phyloP scores from a whole-genome alignment of 2,329 filamentous ascomycete species.

The Penicillium decumbens region DNA sequence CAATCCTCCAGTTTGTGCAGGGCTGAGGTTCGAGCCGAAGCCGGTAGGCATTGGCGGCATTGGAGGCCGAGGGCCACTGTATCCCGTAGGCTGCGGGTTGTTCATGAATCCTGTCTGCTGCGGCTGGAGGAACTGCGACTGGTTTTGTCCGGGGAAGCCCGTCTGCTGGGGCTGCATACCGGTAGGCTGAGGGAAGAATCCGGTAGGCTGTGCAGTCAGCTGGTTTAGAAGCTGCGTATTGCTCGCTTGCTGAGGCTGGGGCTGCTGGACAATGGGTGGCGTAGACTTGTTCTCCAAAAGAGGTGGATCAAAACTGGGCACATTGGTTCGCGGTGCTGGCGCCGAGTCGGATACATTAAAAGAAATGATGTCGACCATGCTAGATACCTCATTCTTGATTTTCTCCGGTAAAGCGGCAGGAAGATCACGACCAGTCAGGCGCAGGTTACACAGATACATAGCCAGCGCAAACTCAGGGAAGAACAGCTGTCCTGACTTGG shows the following conservation, averaged over 20 bases:
- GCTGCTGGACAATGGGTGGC: conserved; percentile 57
- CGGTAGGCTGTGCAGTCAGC: conserved; percentile 52
- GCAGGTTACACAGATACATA: conserved; percentile 97
- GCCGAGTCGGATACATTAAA: conserved; percentile 79
- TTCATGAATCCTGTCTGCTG: conserved; percentile 68
- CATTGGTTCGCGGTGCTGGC: conserved; percentile 58
- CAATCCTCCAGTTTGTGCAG: conserved; percentile 64
- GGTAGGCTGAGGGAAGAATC: conserved; percentile 59
- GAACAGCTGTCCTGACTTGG: conserved; percentile 88
- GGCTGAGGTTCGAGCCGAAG: conserved; percentile 59
- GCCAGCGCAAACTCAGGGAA: conserved; percentile 96
- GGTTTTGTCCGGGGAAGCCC: conserved; percentile 44
- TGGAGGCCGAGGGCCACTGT: conserved; percentile 71
- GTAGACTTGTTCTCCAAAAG: conserved; percentile 47
- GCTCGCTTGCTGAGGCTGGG: conserved; percentile 66
- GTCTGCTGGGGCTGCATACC: conserved; percentile 58
- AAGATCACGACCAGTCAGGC: conserved; percentile 77
- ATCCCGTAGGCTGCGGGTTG: conserved; percentile 72
- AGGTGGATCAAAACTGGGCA: conserved; percentile 64
- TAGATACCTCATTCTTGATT: conserved; percentile 93
- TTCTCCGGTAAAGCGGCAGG: conserved; percentile 72
- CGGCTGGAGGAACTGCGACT: conserved; percentile 55
- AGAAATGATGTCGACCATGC: conserved; percentile 99
- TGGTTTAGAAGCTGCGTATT: conserved; percentile 59
- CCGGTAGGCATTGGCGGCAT: conserved; percentile 77